Evolutionary conservation across 768 basidiomycete species (phyloP), one percentile per base, ranked within the genome.

Genomic region (Brasilioporus rufonigricans): DNA sequence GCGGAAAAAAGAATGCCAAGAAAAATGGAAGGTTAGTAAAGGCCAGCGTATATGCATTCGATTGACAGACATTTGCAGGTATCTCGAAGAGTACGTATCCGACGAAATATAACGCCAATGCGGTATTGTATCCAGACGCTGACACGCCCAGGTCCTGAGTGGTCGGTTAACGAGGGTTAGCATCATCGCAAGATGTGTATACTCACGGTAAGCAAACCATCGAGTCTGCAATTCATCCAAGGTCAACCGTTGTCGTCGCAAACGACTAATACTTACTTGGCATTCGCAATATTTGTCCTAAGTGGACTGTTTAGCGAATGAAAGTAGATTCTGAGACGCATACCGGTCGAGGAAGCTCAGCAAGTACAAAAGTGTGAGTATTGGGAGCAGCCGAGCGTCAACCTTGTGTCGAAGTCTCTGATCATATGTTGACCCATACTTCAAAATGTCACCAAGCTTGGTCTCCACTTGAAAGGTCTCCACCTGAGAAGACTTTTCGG

Each of bases 61-160:
- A 32, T 26, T 11, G 13, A 65, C 66, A 24, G 24, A 84, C 81
- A 63, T 83, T 84, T 19, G 81, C 72, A 14, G 83, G 84, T 43
- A 85, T 73, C 63, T 84, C 83, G 46, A 84, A 85, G n/a, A 77
- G 55, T 16, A 83, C 74, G 59, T 85, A 86, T 46, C 81, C 79
- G 4, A 84, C 71, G 53, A 85, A 86, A 65, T 83, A 86, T 3
- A 86, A 59, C 0, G 82, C 80, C 18, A 87, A 66, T 2, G 80
- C 72, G 0, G 80, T 82, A 60, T 84, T 85, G 64, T 84, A 85
- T 47, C 74, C 78, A 0, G 81, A 66, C 6, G 76, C 65, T 18
- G 78, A 71, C 19, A 84, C 63, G 32, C 78, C 53, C n/a, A 84
- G 69, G 54, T 84, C 82, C 82, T 83, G 56, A 26, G 23, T 27